Base-by-base conservation (phyloP, 257 asterid species). In the Gentiana macrophylla region DNA sequence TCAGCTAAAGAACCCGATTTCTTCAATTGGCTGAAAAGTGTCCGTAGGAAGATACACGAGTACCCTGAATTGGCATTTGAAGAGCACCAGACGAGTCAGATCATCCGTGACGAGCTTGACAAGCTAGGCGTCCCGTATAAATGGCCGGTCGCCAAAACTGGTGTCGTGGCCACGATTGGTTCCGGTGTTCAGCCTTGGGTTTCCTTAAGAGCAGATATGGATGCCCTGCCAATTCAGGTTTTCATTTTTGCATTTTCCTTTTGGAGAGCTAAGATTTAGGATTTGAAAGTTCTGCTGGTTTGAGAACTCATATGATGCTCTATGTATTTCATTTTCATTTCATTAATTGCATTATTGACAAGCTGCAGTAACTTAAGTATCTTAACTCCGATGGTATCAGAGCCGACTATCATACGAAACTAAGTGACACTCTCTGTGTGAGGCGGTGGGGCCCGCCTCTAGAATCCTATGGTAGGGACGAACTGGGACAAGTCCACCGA, bases 181-280 rank as follows among this genome's bases (percentile, higher is more conserved):
- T 82, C 96, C 15, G 96, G 91, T 0, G 68, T 38, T 57, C 74
- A 69, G 3, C 97, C 94, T 1, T 77, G 83, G 74, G 75, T 90
- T 62, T 84, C 69, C 35, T 89, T 90, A 34, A 69, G 96, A 77
- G 97, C 97, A 2, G 96, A 90, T 75, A 90, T 90, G 97, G 96
- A 90, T 68, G 97, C 91, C 50, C 87, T 90, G 3, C 96, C 98
- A 43, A 74, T 86, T 62, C 95, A 86, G 95, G 95, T 81, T 7
- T 5, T 48, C 50, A 11, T 34, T 13, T 37, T 37, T 52, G 35
- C 51, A 33, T 8, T 35, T 13, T 60, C 5, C 45, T 58, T 6
- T 5, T 53, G 24, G 24, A 24, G 24, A 24, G 24, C 24, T 24
- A 24, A 24, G 24, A 24, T 24, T 24, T 24, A 24, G 24, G 24